Percentiles rank a stretch among this genome's conserved stretches.
Conservation (phyloP, 2,329 filamentous ascomycete species). For the Fusarium sp. region DNA sequence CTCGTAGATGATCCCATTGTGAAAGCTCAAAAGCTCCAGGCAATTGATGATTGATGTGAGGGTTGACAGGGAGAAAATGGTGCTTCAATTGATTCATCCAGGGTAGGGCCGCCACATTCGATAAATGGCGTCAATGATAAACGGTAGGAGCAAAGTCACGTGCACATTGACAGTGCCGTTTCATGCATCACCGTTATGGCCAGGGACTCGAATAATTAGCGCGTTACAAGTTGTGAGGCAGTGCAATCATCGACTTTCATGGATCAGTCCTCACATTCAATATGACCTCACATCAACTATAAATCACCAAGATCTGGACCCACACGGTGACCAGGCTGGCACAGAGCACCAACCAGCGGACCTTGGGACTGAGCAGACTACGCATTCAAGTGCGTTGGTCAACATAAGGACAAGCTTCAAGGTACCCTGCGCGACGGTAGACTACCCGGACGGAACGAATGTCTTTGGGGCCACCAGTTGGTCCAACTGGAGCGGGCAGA, state of each 20-base stretch:
- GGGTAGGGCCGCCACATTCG: conserved; percentile 13
- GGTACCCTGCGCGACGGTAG: too few relatives aligned
- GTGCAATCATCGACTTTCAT: neutral
- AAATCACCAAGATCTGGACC: neutral
- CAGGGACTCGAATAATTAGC: neutral
- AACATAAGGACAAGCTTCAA: too few relatives aligned
- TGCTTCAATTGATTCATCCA: conserved; percentile 5
- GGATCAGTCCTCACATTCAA: neutral
- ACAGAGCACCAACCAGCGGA: too few relatives aligned
- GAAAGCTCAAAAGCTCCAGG: neutral
- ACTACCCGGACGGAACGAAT: too few relatives aligned
- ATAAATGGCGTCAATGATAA: conserved; percentile 4
- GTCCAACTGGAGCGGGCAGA: too few relatives aligned
- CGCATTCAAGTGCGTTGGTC: too few relatives aligned
- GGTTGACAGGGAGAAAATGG: neutral
- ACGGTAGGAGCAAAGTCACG: conserved; percentile 15
- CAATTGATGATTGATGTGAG: neutral
- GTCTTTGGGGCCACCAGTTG: too few relatives aligned
- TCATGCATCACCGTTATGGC: neutral
- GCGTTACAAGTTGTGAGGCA: neutral
- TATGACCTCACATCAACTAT: neutral
- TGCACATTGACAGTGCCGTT: neutral
- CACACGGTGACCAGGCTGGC: too few relatives aligned
- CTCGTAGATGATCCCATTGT: conserved; percentile 14
- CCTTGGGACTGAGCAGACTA: too few relatives aligned